Conservation (phyloP, 805 yeast species). For the Cyberlindnera veronae region DNA sequence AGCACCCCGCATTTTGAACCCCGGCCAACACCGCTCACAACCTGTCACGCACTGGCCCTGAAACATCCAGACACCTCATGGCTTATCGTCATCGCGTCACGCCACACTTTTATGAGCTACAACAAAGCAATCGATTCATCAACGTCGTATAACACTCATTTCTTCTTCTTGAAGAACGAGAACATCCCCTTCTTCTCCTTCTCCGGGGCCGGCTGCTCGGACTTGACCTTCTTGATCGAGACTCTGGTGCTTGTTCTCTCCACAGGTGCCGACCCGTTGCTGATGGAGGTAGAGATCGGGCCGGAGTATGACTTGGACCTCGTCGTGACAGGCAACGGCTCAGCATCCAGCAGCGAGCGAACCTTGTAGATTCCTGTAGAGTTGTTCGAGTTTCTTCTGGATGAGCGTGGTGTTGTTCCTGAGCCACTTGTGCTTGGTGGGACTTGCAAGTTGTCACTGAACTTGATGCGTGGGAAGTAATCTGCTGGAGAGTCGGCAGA, state of each 20-base stretch:
- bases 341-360: constrained; percentile 22
- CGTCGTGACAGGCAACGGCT: constrained; percentile 10
- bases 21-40: not conserved
- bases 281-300: constrained; percentile 3
- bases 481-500: constrained; percentile 8
- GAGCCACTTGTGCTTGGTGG: constrained; percentile 9
- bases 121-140: too few relatives aligned
- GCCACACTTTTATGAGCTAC: too few relatives aligned
- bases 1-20: not conserved
- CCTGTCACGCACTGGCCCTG: constrained; percentile 1
- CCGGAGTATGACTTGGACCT: constrained; percentile 16
- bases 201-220: constrained; percentile 7
- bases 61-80: too few relatives aligned
- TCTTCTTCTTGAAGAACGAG: constrained; percentile 18
- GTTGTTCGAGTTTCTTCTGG: constrained; percentile 19
- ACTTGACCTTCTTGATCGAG: constrained; percentile 10
- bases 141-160: too few relatives aligned
- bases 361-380: constrained; percentile 22
- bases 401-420: constrained; percentile 3
- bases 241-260: constrained; percentile 5
- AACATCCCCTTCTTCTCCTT: constrained; percentile 13
- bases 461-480: constrained; percentile 21
- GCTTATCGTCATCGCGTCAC: too few relatives aligned
- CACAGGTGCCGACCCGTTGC: constrained; percentile 4
- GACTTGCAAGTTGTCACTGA: constrained; percentile 17